Evolutionary conservation across 768 basidiomycete species (phyloP), one percentile per base, ranked within the genome.

Genomic region (Chalciporus chontae): DNA sequence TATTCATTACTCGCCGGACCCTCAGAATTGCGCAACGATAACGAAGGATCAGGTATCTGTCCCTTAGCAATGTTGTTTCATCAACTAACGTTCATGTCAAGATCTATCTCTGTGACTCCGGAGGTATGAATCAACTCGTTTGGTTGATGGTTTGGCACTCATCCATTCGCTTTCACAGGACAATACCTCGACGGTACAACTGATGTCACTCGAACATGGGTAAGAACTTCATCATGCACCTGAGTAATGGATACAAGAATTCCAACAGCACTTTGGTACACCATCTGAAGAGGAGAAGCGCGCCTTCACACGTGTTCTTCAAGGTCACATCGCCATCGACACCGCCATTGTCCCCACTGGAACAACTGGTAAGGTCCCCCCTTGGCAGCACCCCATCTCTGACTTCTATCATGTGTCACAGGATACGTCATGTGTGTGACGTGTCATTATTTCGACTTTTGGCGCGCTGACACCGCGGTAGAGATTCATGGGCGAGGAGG

Each of bases 121-220:
- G 94, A 62, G 90, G 88, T 83, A 56, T 21, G 21, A 21, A 21
- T 21, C 2, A 21, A 21, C 21, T 21, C 21, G 21, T 4, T 4
- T 4, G 4, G 21, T 21, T 21, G 21, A 21, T 21, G 21, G 21
- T 21, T 21, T 21, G 21, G 21, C n/a, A 4, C 38, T 40, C 10
- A 55, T 37, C 40, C 29, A 13, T 17, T 4, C 7, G 8, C 4
- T 23, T 43, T 43, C 1, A 15, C 52, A 87, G 86, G 78, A 2
- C 94, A 96, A 69, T 95, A 85, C 70, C 66, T 81, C 29, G 95
- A 98, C 57, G 95, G 95, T 9, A 98, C 95, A 0, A 99, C 96
- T 1, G 95, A 99, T 63, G 88, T 89, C 14, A 95, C 94, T 1
- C 76, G 94, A 38, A 96, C 92, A 52, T 86, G 83, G 84, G 89